A percentile compares a stretch with the other conserved stretches of the same genome.
Evolutionary conservation across 2,329 filamentous ascomycete species (phyloP).

Genomic region (Berkeleyomyces rouxiae): DNA sequence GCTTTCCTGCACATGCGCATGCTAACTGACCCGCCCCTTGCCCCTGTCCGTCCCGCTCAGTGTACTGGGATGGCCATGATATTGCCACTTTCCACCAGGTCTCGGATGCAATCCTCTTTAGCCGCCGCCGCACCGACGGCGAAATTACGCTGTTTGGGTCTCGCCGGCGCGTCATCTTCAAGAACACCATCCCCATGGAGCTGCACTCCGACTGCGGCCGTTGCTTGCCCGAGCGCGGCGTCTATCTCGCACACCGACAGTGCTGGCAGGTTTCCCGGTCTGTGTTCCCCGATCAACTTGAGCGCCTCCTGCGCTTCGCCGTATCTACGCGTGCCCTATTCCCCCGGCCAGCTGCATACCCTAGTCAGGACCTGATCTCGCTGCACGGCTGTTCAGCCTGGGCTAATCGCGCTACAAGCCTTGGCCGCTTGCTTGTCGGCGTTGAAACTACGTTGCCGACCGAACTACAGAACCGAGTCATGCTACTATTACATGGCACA

Average conservation of each 20-base stretch:
- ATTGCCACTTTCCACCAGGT: slow-evolving; percentile 11
- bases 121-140: slow-evolving; percentile 10
- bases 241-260: slow-evolving; percentile 11
- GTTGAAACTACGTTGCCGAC: slow-evolving; percentile 4
- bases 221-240: slow-evolving; percentile 6
- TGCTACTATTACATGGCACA: slow-evolving; percentile 1
- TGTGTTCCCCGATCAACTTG: slow-evolving; percentile 5
- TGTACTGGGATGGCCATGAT: slow-evolving; percentile 11
- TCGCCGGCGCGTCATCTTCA: slow-evolving; percentile 11
- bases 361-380: slow-evolving; percentile 10
- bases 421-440: slow-evolving; percentile 5
- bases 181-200: slow-evolving; percentile 12
- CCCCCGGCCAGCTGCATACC: slow-evolving; percentile 5
- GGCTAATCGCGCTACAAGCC: not conserved
- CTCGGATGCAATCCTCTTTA: slow-evolving; percentile 1
- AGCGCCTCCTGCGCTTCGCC: slow-evolving; percentile 9
- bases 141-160: slow-evolving; percentile 6
- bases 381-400: not conserved
- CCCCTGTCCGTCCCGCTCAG: not conserved
- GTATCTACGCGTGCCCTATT: slow-evolving; percentile 12
- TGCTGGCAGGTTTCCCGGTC: slow-evolving; percentile 9
- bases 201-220: slow-evolving; percentile 11
- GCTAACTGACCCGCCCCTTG: not conserved
- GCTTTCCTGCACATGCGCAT: no score
- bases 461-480: slow-evolving; percentile 8